These are phyloP conservation scores for Leishmania gerbilli DNA, from an alignment of 208 protist genomes.

Conservation along the genomic window DNA sequence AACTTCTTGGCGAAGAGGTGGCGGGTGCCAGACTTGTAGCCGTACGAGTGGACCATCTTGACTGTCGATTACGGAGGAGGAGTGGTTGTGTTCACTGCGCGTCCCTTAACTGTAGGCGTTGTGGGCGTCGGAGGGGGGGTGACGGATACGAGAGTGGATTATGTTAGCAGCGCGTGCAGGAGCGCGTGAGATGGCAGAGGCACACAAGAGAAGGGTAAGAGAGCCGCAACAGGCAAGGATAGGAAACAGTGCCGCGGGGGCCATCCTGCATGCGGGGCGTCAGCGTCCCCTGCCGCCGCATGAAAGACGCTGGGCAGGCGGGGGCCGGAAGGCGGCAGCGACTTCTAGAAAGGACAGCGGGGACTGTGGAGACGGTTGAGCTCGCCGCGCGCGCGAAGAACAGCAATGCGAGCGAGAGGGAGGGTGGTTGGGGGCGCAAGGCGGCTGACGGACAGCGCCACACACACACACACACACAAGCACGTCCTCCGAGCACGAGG, in stretches of 20 bases:
- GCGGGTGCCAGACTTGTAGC: conserved; percentile 97
- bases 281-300: too few relatives aligned
- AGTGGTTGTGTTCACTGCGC: not conserved
- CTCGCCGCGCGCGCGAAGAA: not conserved
- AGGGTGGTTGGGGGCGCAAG: not conserved
- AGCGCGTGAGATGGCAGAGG: not conserved
- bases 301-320: not conserved
- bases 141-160: not conserved
- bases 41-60: conserved; percentile 94
- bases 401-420: not conserved
- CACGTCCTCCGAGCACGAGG: not conserved
- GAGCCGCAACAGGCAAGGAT: not conserved
- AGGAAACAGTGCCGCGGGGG: not conserved
- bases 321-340: not conserved
- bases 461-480: not conserved
- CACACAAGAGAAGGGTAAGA: not conserved
- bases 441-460: not conserved
- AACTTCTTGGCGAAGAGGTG: conserved; percentile 98
- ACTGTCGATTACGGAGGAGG: not conserved
- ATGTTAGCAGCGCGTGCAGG: not conserved
- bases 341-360: not conserved
- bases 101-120: not conserved
- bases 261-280: not conserved
- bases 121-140: not conserved
- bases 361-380: not conserved